phyloP scores from a whole-genome alignment of 2,329 filamentous ascomycete species.

The Fusarium abutilonis region DNA sequence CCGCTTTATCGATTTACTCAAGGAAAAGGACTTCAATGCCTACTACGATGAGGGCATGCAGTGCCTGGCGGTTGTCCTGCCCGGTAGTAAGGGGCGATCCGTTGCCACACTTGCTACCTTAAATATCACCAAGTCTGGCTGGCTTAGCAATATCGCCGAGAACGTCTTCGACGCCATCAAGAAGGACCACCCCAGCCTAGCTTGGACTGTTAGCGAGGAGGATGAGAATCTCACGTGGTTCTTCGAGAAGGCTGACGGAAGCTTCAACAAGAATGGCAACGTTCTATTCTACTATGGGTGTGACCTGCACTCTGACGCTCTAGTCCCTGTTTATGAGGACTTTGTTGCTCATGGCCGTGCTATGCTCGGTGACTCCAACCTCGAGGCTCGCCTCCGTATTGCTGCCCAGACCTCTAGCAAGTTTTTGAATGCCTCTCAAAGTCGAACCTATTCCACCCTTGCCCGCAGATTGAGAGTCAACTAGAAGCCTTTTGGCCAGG shows the following conservation, averaged over 20 bases:
- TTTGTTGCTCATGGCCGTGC: slow-evolving; percentile 84
- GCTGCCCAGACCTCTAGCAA: slow-evolving; percentile 76
- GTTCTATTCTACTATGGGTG: slow-evolving; percentile 98
- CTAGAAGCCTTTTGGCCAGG: slow-evolving; percentile 29
- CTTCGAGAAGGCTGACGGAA: slow-evolving; percentile 95
- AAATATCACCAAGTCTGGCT: slow-evolving; percentile 92
- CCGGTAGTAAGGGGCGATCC: slow-evolving; percentile 70
- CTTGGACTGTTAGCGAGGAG: slow-evolving; percentile 96
- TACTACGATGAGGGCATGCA: slow-evolving; percentile 97
- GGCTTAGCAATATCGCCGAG: slow-evolving; percentile 93
- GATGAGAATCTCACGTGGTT: slow-evolving; percentile 99
- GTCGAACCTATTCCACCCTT: slow-evolving; percentile 32
- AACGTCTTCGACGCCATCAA: slow-evolving; percentile 94
- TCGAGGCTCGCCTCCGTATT: slow-evolving; percentile 84
- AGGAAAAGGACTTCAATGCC: slow-evolving; percentile 83
- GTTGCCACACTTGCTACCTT: slow-evolving; percentile 89
- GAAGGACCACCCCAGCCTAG: slow-evolving; percentile 89
- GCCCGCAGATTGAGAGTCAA: not conserved
- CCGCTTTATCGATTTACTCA: slow-evolving; percentile 82
- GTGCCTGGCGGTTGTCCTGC: slow-evolving; percentile 87
- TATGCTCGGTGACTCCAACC: slow-evolving; percentile 89
- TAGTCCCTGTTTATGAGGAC: slow-evolving; percentile 83
- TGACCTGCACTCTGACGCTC: slow-evolving; percentile 77
- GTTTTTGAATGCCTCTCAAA: slow-evolving; percentile 52
- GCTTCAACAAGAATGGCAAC: slow-evolving; percentile 83